Percentiles rank a stretch among this genome's conserved stretches.
Conservation (phyloP, 768 basidiomycete genomes). For the Pulveroboletus sp. region DNA sequence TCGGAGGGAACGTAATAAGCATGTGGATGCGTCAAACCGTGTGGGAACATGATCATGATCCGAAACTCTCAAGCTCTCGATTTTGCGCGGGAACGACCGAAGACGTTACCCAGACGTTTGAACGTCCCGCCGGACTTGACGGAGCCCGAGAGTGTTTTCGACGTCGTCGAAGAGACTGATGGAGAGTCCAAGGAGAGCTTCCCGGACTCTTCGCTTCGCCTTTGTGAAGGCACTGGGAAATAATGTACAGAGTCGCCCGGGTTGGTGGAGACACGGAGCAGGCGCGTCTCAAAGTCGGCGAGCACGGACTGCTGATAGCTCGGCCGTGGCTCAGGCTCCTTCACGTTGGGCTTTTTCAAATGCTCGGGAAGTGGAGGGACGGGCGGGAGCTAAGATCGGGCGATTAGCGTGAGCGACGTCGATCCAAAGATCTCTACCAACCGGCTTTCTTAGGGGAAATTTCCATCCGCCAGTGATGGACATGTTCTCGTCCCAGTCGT, state of each 20-base stretch:
- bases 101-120: slow-evolving; percentile 15
- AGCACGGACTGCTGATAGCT: slow-evolving; percentile 32
- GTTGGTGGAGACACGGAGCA: slow-evolving; percentile 25
- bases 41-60: slow-evolving; percentile 8
- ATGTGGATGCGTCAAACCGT: neutral
- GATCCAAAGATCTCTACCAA: slow-evolving; percentile 11
- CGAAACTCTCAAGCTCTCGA: slow-evolving; percentile 17
- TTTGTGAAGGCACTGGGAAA: slow-evolving; percentile 33
- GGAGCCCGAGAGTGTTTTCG: slow-evolving; percentile 19
- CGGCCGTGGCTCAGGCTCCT: slow-evolving; percentile 12
- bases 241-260: slow-evolving; percentile 33
- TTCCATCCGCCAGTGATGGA: slow-evolving; percentile 26
- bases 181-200: slow-evolving; percentile 29
- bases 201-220: slow-evolving; percentile 26
- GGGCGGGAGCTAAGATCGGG: slow-evolving; percentile 19
- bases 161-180: slow-evolving; percentile 23
- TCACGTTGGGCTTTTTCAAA: slow-evolving; percentile 17
- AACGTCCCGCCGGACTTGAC: slow-evolving; percentile 22
- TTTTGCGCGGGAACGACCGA: slow-evolving; percentile 23
- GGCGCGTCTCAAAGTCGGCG: slow-evolving; percentile 29
- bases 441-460: slow-evolving; percentile 13
- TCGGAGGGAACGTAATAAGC: slow-evolving; percentile 7
- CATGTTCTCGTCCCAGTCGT: slow-evolving; percentile 35
- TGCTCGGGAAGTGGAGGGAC: slow-evolving; percentile 29
- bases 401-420: neutral